These are phyloP conservation scores for Pseudoturritis turrita DNA, from an alignment of 345 rosid species.

Conservation along the genomic window DNA sequence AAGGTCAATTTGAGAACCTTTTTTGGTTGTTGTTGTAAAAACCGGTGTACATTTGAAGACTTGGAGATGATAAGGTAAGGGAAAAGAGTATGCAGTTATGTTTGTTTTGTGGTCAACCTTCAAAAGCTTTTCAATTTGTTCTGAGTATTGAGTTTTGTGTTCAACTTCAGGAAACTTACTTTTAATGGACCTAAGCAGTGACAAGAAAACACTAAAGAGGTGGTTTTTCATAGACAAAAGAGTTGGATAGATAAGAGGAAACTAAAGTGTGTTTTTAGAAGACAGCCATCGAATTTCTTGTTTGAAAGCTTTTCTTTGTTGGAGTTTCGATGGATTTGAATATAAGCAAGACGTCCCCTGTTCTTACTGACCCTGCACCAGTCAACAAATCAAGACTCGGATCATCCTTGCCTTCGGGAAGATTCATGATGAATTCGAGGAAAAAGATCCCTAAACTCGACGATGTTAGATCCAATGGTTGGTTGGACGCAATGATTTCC, in stretches of 20 bases:
- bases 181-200: slow-evolving; percentile 78
- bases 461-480: slow-evolving; percentile 84
- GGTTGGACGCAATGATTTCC: slow-evolving; percentile 93
- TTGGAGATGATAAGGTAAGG: slow-evolving; percentile 67
- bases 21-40: slow-evolving; percentile 29
- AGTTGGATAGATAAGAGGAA: too few species aligned
- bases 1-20: not conserved
- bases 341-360: slow-evolving; percentile 62
- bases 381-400: slow-evolving; percentile 68
- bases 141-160: slow-evolving; percentile 1
- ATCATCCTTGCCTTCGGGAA: slow-evolving; percentile 48
- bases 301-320: slow-evolving; percentile 16
- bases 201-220: slow-evolving; percentile 85
- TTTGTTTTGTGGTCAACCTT: not conserved
- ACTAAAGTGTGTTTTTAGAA: not conserved
- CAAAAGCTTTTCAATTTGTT: slow-evolving; percentile 31
- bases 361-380: slow-evolving; percentile 65
- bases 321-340: slow-evolving; percentile 64
- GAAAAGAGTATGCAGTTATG: too few species aligned
- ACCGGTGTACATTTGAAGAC: slow-evolving; percentile 30
- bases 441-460: slow-evolving; percentile 70
- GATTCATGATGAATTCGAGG: slow-evolving; percentile 51
- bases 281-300: slow-evolving; percentile 14
- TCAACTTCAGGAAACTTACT: slow-evolving; percentile 34
- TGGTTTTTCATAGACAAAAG: slow-evolving; percentile 93